Base-by-base conservation (phyloP, 805 yeast genomes). In the Candida manassasensis region DNA sequence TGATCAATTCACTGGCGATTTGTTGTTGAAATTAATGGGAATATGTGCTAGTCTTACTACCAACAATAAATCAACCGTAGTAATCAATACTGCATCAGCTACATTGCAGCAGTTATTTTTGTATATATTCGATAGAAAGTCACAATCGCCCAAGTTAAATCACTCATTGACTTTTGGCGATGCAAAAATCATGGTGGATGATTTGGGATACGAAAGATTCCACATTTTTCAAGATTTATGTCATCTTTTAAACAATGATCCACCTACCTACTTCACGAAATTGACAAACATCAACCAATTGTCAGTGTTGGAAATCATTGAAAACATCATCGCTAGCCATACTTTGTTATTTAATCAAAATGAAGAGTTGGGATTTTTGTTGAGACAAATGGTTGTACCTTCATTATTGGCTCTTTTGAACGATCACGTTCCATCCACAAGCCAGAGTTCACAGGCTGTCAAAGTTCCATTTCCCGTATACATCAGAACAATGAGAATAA, bases 11-110 rank as follows among this genome's bases (percentile, higher is more conserved):
- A 62, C 64, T 14, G 89, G 79, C 12, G 69, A 63, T 0, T 53
- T 74, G 11, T 64, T 88, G 22, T 64, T 79, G 6, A 75, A 75
- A 41, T 57, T 86, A 9, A 59, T 90, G 14, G 62, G 67, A 15
- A 77, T 90, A 2, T 85, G 95, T 52, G 73, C 93, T 0, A 71
- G 77, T 21, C 67, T 93, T 33, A 88, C 85, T 38, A 63, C 77
- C 10, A 71, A 78, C 10, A 82, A 77, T 41, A 82, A 84, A 47
- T 73, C 80, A 4, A 76, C 83, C 0, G 84, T 85, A 47, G 95
- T 93, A 4, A 71, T 77, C 10, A 89, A 88, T 49, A 85, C 97
- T 0, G 96, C 97, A 0, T 79, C 86, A 33, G 98, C 97, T 2
- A 87, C 97, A 3, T 71, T 88, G 30, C 94, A 88, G 43, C 97